Evolutionary conservation across 176 grass and related monocot genomes (phyloP).

Genomic region (Eleusine indica): DNA sequence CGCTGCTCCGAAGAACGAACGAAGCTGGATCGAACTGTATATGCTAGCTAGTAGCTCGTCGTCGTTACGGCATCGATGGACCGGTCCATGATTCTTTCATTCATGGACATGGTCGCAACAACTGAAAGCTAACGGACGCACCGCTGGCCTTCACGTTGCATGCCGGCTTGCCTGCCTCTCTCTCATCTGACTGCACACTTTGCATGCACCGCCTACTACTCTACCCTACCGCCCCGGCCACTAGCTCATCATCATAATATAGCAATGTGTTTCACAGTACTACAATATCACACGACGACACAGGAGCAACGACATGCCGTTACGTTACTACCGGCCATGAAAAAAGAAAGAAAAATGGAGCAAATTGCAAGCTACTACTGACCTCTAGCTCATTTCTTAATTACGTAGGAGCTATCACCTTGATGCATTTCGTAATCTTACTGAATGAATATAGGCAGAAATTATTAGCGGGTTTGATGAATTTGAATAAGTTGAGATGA

Average conservation of each 20-base stretch:
- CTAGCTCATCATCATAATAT: not conserved
- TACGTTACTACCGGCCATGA: not conserved
- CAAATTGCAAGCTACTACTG: not conserved
- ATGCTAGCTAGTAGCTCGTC: not conserved
- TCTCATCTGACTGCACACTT: not conserved
- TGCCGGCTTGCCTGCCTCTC: constrained; percentile 8
- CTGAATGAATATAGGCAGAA: too few relatives aligned
- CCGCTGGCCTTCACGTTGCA: constrained; percentile 56
- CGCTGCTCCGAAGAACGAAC: not conserved
- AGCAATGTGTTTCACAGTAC: not conserved
- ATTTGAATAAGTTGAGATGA: too few relatives aligned
- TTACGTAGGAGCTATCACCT: too few relatives aligned
- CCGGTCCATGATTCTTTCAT: not conserved
- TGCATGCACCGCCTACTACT: constrained; percentile 2
- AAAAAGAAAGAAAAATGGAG: not conserved
- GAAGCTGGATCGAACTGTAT: not conserved
- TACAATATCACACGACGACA: not conserved
- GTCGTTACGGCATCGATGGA: not conserved
- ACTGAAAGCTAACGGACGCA: constrained; percentile 42
- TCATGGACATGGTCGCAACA: not conserved
- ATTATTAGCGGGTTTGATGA: too few relatives aligned
- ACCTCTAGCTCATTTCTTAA: too few relatives aligned
- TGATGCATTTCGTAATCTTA: too few relatives aligned
- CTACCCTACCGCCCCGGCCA: not conserved
- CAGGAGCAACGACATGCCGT: not conserved